Base-by-base conservation (phyloP, 805 yeast genomes). In the Hanseniaspora mollemarum region DNA sequence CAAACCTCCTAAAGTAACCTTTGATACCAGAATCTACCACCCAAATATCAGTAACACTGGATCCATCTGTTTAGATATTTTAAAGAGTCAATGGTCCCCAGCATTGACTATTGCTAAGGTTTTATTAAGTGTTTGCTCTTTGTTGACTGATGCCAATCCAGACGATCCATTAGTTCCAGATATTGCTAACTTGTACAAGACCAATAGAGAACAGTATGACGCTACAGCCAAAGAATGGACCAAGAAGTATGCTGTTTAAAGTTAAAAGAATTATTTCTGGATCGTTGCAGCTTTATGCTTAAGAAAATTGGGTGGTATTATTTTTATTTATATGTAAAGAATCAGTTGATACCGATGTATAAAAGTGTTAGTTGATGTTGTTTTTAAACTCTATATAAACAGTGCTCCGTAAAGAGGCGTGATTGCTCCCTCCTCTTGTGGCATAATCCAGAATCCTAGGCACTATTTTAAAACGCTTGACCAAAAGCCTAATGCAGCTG, bases 131-230 rank as follows among this genome's bases (percentile, higher is more conserved):
- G 90, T 92, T 62, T 88, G 96, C 67, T 90, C 97, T 15, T 73
- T 92, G 67, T 77, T 92, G 64, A 90, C 97, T 28, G 97, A 92
- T 68, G 97, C 98, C 48, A 90, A 90, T 64, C 97, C 97, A 35
- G 98, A 92, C 67, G 98, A 92, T 74, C 98, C 98, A 55, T 78
- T 92, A 66, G 98, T 92, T 37, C 96, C 97, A 21, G 98, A 92
- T 70, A 92, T 92, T 62, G 97, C 97, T 46, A 94, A 90, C 64
- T 78, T 88, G 56, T 94, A 88, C 74, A 88, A 88, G 73, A 86
- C 87, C 59, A 96, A 92, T 71, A 77, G 92, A 66, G 75, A 87
- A 43, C 87, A 87, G 69, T 92, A 87, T 68, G 96, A 92, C 71
- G 86, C 95, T 58, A 87, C 95, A 52, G 98, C 98, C 54, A 81